Conservation (phyloP, 1,284 basidiomycete genomes). For the Ustilago bromivora region DNA sequence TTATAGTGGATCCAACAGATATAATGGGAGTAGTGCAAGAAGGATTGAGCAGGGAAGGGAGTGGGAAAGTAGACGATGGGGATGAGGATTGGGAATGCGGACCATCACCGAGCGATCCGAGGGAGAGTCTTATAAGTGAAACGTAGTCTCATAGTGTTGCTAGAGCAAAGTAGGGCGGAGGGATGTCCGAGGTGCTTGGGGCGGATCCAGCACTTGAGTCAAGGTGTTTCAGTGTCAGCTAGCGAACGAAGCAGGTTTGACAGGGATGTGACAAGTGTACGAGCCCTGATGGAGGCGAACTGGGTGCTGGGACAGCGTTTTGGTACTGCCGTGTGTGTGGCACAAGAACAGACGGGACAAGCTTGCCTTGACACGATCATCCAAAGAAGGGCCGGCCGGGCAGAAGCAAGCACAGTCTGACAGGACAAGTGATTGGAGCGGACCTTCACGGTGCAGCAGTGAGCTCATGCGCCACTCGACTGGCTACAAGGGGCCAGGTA, state of each 20-base stretch:
- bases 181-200: slow-evolving; percentile 46
- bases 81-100: slow-evolving; percentile 29
- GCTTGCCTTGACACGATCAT: slow-evolving; percentile 20
- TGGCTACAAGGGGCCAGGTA: slow-evolving; percentile 3
- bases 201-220: slow-evolving; percentile 31
- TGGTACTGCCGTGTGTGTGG: slow-evolving; percentile 8
- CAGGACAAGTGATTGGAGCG: slow-evolving; percentile 31
- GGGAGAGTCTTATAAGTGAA: slow-evolving; percentile 45
- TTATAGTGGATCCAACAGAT: slow-evolving; percentile 22
- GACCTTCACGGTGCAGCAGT: slow-evolving; percentile 7
- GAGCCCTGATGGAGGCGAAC: neutral
- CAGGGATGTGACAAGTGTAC: slow-evolving; percentile 9
- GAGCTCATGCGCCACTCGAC: slow-evolving; percentile 18
- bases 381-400: neutral
- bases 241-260: slow-evolving; percentile 14
- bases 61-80: slow-evolving; percentile 24
- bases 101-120: slow-evolving; percentile 53
- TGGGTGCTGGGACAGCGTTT: slow-evolving; percentile 4
- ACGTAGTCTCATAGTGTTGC: slow-evolving; percentile 36
- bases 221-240: slow-evolving; percentile 39
- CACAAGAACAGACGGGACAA: neutral
- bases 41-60: slow-evolving; percentile 11
- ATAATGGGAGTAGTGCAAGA: slow-evolving; percentile 38
- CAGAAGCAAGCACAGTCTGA: slow-evolving; percentile 35
- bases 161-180: slow-evolving; percentile 24